phyloP scores from a whole-genome alignment of 176 grass and related monocot species.

The Juncus inflexus region DNA sequence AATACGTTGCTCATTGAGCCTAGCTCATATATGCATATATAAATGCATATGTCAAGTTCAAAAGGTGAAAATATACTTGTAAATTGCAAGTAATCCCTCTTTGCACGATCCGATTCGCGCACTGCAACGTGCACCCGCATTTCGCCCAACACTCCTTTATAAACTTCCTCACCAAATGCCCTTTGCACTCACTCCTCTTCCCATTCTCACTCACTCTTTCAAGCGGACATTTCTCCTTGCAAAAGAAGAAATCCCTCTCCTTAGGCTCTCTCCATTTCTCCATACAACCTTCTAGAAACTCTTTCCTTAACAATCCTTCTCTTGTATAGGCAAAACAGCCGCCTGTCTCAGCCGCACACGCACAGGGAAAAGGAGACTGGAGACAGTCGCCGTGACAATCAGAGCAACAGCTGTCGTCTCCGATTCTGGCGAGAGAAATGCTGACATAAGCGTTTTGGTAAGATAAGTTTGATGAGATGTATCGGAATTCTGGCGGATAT shows the following conservation, averaged over 20 bases:
- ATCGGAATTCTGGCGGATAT: slow-evolving; percentile 61
- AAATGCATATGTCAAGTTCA: no score
- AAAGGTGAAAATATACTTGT: slow-evolving; percentile 35
- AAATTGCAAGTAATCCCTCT: slow-evolving; percentile 59
- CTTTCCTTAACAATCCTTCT: slow-evolving; percentile 46
- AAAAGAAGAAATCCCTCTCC: slow-evolving; percentile 32
- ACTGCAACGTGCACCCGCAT: slow-evolving; percentile 63
- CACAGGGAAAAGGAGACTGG: slow-evolving; percentile 47
- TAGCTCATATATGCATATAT: no score
- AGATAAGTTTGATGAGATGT: slow-evolving; percentile 61
- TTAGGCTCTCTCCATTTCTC: slow-evolving; percentile 36
- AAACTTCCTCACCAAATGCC: slow-evolving; percentile 64
- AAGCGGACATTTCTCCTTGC: slow-evolving; percentile 52
- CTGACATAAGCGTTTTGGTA: slow-evolving; percentile 61
- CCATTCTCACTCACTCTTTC: slow-evolving; percentile 44
- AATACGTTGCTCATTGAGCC: no score
- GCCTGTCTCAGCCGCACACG: slow-evolving; percentile 70
- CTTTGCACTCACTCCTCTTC: slow-evolving; percentile 63
- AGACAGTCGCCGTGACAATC: slow-evolving; percentile 69
- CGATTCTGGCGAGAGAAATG: slow-evolving; percentile 73
- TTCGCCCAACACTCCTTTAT: slow-evolving; percentile 97
- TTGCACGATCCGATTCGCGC: slow-evolving; percentile 88
- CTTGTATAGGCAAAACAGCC: slow-evolving; percentile 72
- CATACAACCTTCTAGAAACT: slow-evolving; percentile 56
- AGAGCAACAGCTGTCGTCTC: slow-evolving; percentile 73